phyloP scores from a whole-genome alignment of 164 flowering plant species.

The Sedum album region DNA sequence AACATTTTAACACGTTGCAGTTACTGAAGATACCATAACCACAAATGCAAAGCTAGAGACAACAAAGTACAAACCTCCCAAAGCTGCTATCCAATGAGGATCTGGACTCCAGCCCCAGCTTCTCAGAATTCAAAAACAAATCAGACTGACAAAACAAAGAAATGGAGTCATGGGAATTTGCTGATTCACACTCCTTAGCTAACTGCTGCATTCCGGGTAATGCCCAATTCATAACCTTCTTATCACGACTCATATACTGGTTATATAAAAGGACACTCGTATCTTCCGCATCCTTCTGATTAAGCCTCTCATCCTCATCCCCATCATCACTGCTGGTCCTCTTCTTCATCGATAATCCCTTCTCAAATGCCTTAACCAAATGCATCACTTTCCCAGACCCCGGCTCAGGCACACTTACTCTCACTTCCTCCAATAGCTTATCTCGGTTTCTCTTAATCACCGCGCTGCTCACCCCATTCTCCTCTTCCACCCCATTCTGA shows the following conservation, averaged over 20 bases:
- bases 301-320: neutral
- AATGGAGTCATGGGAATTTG: constrained; percentile 28
- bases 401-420: constrained; percentile 48
- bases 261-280: constrained; percentile 2
- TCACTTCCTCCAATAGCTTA: constrained; percentile 51
- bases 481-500: constrained; percentile 13
- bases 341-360: constrained; percentile 22
- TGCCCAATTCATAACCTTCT: constrained; percentile 52
- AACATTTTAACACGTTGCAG: constrained; percentile 9
- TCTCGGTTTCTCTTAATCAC: constrained; percentile 54
- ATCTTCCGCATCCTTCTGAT: constrained; percentile 3
- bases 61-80: constrained; percentile 74
- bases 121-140: constrained; percentile 45
- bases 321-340: constrained; percentile 18
- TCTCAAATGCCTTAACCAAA: constrained; percentile 83
- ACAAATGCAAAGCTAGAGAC: neutral
- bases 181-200: constrained; percentile 25
- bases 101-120: constrained; percentile 48
- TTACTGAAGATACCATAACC: neutral
- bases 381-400: constrained; percentile 71
- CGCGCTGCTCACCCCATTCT: constrained; percentile 20
- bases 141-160: constrained; percentile 55
- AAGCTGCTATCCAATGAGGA: constrained; percentile 49
- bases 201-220: constrained; percentile 56
- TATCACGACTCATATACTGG: neutral